Conservation (phyloP, 1,139 yeast genomes). For the Magnusiomyces tetraspermus region DNA sequence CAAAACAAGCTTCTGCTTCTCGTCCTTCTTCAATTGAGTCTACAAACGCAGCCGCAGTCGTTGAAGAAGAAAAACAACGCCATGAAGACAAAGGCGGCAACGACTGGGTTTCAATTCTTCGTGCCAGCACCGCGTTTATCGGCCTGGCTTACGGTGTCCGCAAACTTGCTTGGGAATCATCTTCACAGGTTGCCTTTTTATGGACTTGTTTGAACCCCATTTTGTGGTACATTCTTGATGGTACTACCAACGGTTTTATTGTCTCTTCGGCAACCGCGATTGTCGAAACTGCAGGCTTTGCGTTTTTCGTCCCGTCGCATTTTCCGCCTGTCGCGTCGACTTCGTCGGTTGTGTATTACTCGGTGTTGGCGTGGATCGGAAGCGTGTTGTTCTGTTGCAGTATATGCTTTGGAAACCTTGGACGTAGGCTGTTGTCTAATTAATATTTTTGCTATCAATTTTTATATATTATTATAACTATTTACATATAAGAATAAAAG, state of each 20-base stretch:
- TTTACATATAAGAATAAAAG: too few species aligned
- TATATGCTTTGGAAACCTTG: constrained; percentile 61
- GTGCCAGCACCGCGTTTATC: constrained; percentile 65
- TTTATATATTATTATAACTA: too few species aligned
- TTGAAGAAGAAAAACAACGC: constrained; percentile 13
- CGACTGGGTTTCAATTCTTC: constrained; percentile 39
- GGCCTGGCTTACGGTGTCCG: constrained; percentile 81
- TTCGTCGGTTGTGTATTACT: constrained; percentile 19
- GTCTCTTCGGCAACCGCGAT: constrained; percentile 28
- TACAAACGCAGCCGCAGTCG: background rate
- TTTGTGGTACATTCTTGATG: constrained; percentile 72
- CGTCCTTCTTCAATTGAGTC: background rate
- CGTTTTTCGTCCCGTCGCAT: constrained; percentile 26
- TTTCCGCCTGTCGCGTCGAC: constrained; percentile 17
- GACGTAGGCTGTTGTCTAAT: constrained; percentile 39
- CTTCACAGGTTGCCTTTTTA: constrained; percentile 62
- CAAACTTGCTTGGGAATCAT: constrained; percentile 69
- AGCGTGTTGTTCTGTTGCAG: constrained; percentile 62
- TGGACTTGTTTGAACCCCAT: constrained; percentile 73
- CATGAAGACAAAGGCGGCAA: constrained; percentile 23
- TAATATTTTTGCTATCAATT: too few species aligned
- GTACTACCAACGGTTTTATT: constrained; percentile 55
- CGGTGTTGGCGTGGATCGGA: constrained; percentile 41
- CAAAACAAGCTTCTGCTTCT: background rate
- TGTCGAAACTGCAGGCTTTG: constrained; percentile 26